Base-by-base conservation (phyloP, 192 early-diverging fungal species). In the Coemansia sp. region DNA sequence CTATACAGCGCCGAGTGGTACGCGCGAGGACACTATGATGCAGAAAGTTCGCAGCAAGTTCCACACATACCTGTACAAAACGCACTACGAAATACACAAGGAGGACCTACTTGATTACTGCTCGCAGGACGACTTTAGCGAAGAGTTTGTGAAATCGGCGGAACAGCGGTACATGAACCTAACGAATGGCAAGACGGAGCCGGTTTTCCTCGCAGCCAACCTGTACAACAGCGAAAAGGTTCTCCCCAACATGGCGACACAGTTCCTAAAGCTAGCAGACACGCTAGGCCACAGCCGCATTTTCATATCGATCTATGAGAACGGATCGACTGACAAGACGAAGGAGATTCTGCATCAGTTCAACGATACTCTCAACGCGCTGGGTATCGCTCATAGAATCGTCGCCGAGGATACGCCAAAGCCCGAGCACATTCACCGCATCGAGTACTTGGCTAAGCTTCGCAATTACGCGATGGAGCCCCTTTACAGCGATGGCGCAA, bases 271-370 rank as follows among this genome's bases (percentile, higher is more conserved):
- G 3, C 33, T 84, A 12, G 64, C 75, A 6, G 59, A 68, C 9
- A 35, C 71, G 3, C 53, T 84, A 38, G 83, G 79, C 12, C 72
- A 41, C 23, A 18, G 62, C 21, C 61, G 42, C 3, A 36, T 79
- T 14, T 85, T 79, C 58, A 25, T 85, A 23, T 83, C 80, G 18
- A 66, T 85, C 7, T 85, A 70, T 43, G 83, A 85, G 41, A 85
- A 79, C 59, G 83, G 76, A 36, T 82, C 79, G 2, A 53, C 56
- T 0, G 83, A 85, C 43, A 42, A 38, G 10, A 85, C 83, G 23
- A 74, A 73, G 37, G 25, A 45, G 9, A 74, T 82, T 23, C 61
- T 84, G 39, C 62, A 14, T 8, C 52, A 45, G 35, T 70, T 82
- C 18, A 33, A 58, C 10, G 9, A 28, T 3, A 61, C 62, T 6